Conservation (phyloP, 2,329 filamentous ascomycete genomes). For the Cladosporium oxysporum region DNA sequence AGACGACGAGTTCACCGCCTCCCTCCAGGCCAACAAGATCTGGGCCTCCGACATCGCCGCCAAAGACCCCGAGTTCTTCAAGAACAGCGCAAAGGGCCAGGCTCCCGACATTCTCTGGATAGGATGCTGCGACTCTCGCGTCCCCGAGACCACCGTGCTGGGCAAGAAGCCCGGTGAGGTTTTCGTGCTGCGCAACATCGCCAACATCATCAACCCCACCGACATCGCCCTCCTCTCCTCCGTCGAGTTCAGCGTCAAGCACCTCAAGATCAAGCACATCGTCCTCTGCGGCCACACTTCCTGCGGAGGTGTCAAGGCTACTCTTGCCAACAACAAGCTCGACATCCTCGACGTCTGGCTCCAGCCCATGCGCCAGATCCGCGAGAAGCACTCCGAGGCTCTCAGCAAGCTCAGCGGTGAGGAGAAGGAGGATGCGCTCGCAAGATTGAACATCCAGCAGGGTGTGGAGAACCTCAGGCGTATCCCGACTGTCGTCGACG, state of each 20-base stretch:
- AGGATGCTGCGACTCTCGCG: constrained; percentile 82
- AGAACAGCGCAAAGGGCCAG: constrained; percentile 67
- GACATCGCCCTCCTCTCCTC: constrained; percentile 76
- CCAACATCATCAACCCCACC: constrained; percentile 73
- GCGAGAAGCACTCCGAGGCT: constrained; percentile 54
- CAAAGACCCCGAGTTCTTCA: constrained; percentile 71
- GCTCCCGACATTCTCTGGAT: constrained; percentile 73
- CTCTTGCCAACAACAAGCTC: constrained; percentile 57
- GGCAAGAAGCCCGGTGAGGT: constrained; percentile 79
- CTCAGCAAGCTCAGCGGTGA: constrained; percentile 50
- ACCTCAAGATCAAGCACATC: constrained; percentile 67
- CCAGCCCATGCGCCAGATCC: constrained; percentile 56
- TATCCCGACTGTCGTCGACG: constrained; percentile 69
- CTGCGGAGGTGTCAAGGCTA: constrained; percentile 61
- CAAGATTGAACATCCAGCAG: constrained; percentile 73
- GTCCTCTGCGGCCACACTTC: constrained; percentile 63
- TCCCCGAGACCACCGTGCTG: constrained; percentile 79
- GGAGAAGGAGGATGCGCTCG: constrained; percentile 61
- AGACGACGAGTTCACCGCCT: constrained; percentile 42
- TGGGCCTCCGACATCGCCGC: constrained; percentile 68
- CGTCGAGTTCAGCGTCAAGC: constrained; percentile 74
- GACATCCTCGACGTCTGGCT: constrained; percentile 64
- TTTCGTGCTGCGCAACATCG: constrained; percentile 89
- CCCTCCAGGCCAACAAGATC: constrained; percentile 67
- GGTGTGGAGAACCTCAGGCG: constrained; percentile 68